Percentiles rank a stretch among this genome's conserved stretches.
phyloP scores from a whole-genome alignment of 148 eudicot species.

The Chenopodium formosanum region DNA sequence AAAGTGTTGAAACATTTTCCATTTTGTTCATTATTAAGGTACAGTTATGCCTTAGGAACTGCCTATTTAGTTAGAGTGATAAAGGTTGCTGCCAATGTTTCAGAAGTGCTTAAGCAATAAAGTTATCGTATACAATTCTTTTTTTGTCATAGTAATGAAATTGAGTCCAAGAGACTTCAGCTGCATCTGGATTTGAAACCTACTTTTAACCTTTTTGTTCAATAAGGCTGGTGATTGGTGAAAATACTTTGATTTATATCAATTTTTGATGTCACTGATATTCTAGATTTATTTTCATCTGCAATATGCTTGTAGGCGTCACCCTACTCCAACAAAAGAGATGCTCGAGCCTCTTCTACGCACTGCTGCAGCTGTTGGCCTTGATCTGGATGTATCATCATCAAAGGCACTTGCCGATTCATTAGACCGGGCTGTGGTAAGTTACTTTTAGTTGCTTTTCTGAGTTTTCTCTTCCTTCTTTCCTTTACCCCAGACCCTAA shows the following conservation, averaged over 20 bases:
- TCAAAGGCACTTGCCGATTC: slow-evolving; percentile 97
- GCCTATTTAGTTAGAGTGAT: not conserved
- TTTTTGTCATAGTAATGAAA: not conserved
- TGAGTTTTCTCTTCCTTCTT: not conserved
- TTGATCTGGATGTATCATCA: slow-evolving; percentile 77
- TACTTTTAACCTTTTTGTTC: not conserved
- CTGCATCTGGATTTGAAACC: slow-evolving; percentile 11
- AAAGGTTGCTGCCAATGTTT: not conserved
- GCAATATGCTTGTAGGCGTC: slow-evolving; percentile 63
- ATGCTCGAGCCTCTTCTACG: slow-evolving; percentile 96
- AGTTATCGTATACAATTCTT: too few species aligned
- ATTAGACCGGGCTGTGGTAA: slow-evolving; percentile 89
- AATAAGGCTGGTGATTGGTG: not conserved
- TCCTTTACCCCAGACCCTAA: not conserved
- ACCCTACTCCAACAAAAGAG: slow-evolving; percentile 94
- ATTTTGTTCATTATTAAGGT: slow-evolving; percentile 77
- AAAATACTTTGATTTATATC: not conserved
- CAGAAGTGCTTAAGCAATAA: too few species aligned
- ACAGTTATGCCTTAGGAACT: not conserved
- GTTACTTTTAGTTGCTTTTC: slow-evolving; percentile 2
- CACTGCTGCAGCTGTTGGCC: slow-evolving; percentile 89
- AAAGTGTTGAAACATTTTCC: slow-evolving; percentile 79
- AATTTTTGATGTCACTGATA: not conserved
- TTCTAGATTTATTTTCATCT: not conserved
- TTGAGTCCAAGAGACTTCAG: not conserved